These are phyloP conservation scores for Strigomonas oncopelti DNA, from an alignment of 208 protist genomes.

Conservation along the genomic window DNA sequence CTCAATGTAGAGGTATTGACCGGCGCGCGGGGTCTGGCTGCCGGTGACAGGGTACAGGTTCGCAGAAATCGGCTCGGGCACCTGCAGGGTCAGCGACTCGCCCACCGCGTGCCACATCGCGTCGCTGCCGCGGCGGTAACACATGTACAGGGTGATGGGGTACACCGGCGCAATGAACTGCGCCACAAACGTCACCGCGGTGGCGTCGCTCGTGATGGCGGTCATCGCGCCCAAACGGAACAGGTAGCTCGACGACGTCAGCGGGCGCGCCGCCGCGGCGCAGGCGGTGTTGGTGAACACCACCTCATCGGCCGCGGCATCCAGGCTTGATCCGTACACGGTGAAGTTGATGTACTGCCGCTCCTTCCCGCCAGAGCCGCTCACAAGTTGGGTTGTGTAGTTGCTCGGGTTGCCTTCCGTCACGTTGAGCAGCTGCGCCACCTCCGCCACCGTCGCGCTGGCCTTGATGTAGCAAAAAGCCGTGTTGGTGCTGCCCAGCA, in stretches of 20 bases:
- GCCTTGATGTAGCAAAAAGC: slow-evolving; percentile 77
- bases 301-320: slow-evolving; percentile 37
- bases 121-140: slow-evolving; percentile 33
- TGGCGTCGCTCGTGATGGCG: slow-evolving; percentile 30
- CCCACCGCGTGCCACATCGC: slow-evolving; percentile 70
- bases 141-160: slow-evolving; percentile 46
- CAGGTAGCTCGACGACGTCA: slow-evolving; percentile 35
- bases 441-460: slow-evolving; percentile 74
- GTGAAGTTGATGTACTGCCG: slow-evolving; percentile 78
- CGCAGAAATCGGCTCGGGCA: slow-evolving; percentile 37
- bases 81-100: slow-evolving; percentile 30
- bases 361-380: slow-evolving; percentile 19
- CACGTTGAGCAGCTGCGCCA: slow-evolving; percentile 70
- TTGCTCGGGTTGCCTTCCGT: slow-evolving; percentile 51
- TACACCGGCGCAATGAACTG: slow-evolving; percentile 54
- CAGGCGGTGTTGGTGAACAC: slow-evolving; percentile 73
- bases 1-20: slow-evolving; percentile 65
- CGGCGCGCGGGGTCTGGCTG: slow-evolving; percentile 50
- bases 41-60: slow-evolving; percentile 25
- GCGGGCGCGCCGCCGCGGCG: slow-evolving; percentile 18
- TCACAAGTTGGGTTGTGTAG: slow-evolving; percentile 56
- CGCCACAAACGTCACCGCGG: slow-evolving; percentile 43
- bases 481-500: slow-evolving; percentile 24
- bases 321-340: slow-evolving; percentile 50
- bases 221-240: slow-evolving; percentile 28